Percentiles rank a stretch among this genome's conserved stretches.
Conservation (phyloP, 331 rosid genomes). For the Malus hybrid region DNA sequence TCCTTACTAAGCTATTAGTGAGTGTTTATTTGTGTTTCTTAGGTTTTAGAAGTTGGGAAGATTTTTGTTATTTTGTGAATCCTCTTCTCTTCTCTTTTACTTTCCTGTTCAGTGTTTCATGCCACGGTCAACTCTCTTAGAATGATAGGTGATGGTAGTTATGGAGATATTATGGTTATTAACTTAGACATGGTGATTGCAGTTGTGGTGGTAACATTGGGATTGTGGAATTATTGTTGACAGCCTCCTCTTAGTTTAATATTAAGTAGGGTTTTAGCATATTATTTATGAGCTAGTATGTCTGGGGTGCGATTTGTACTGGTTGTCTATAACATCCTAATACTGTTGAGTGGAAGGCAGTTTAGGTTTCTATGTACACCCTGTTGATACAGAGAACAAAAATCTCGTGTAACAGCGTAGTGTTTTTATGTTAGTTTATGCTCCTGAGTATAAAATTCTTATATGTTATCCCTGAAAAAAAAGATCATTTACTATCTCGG, state of each 20-base stretch:
- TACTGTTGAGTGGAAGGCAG: not conserved
- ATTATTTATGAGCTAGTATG: not conserved
- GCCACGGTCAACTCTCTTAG: no score
- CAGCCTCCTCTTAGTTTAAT: not conserved
- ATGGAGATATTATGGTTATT: not conserved
- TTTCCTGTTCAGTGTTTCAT: no score
- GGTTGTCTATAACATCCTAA: not conserved
- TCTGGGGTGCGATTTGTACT: not conserved
- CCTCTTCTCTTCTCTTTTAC: no score
- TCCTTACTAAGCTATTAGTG: no score
- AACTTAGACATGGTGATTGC: not conserved
- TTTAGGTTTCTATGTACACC: not conserved
- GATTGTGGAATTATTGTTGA: not conserved
- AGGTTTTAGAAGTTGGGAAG: no score
- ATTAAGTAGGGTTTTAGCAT: not conserved
- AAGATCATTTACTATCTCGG: not conserved
- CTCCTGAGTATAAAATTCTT: not conserved
- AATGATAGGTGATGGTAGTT: not conserved
- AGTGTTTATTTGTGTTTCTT: no score
- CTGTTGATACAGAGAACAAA: not conserved
- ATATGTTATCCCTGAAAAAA: not conserved
- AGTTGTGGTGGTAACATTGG: not conserved
- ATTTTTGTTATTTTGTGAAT: no score
- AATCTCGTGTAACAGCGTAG: not conserved
- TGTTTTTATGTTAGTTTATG: not conserved